Conservation (phyloP, 305 asterid genomes). For the Euphrasia arctica region DNA sequence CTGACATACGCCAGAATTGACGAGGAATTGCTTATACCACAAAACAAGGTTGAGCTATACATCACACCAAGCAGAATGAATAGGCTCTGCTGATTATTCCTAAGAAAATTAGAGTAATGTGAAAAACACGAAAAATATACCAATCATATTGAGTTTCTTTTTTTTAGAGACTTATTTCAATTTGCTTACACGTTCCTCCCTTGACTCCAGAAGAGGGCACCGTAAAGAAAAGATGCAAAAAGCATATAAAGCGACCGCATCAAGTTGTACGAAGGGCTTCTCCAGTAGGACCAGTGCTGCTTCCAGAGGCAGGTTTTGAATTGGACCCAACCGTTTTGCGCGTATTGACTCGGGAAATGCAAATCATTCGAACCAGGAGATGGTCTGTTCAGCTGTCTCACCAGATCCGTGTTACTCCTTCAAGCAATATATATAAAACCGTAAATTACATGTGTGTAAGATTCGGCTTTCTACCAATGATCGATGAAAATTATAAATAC, state of each 20-base stretch:
- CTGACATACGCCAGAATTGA: slow-evolving; percentile 42
- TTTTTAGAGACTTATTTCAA: background rate
- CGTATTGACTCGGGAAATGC: slow-evolving; percentile 43
- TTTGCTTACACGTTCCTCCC: slow-evolving; percentile 48
- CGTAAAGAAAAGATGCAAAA: slow-evolving; percentile 36
- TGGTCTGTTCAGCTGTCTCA: slow-evolving; percentile 38
- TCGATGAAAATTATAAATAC: too few species aligned
- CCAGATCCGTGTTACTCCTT: slow-evolving; percentile 45
- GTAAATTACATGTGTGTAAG: background rate
- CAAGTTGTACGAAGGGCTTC: slow-evolving; percentile 66
- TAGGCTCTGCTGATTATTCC: slow-evolving; percentile 41
- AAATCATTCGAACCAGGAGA: slow-evolving; percentile 43
- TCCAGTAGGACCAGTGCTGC: slow-evolving; percentile 68
- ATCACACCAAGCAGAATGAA: slow-evolving; percentile 46
- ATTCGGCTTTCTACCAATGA: too few species aligned
- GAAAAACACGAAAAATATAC: background rate
- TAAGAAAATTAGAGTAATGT: background rate
- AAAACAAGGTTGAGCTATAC: slow-evolving; percentile 37
- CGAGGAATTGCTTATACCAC: slow-evolving; percentile 45
- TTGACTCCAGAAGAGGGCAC: slow-evolving; percentile 45
- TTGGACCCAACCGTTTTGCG: slow-evolving; percentile 56
- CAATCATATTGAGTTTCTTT: background rate
- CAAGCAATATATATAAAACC: background rate
- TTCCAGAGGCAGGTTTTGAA: slow-evolving; percentile 72
- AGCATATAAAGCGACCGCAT: slow-evolving; percentile 39